Evolutionary conservation across 1,284 basidiomycete species (phyloP), one percentile per base, ranked within the genome.

Genomic region (Pseudozyma flocculosa): DNA sequence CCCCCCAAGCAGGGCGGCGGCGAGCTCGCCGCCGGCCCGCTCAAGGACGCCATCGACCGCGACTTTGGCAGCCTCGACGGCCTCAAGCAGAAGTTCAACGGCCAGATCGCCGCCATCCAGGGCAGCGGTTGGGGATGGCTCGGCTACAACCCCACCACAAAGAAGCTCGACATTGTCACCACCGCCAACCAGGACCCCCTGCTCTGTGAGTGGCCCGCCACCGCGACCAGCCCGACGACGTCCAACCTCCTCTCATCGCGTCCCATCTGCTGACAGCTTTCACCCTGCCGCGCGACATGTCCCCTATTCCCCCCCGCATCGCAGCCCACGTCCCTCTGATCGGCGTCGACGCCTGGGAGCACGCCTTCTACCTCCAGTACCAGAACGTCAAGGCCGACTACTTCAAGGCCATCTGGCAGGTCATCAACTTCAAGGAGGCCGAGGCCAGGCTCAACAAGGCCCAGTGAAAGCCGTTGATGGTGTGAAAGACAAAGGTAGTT

Each of bases 351-450:
- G 72, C 73, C 8, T 78, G 75, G 75, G 75, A 78, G 58, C 75
- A 78, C 50, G 72, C 69, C 15, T 76, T 63, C 61, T 75, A 76
- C 60, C 66, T 76, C 8, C 73, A 78, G 59, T 75, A 78, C 68
- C 59, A 75, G 55, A 78, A 78, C 66, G 68, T 70, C 51, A 75
- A 75, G 68, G 73, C 71, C 34, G 68, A 68, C 50, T 78, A 78
- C 73, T 73, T 78, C 48, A 76, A 78, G 68, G 68, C 68, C 32
- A 75, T 78, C 48, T 78, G 75, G 75, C 53, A 70, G 18, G 75
- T 77, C 26, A 75, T 76, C 67, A 78, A 78, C 73, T 78, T 72
- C 47, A 72, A 76, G 65, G 68, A 69, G 37, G 75, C 75, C 47
- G 74, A 78, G 51, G 68, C 76, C 46, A 62, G 75, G 42, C 61